These are phyloP conservation scores for Hanseniaspora vineae DNA, from an alignment of 805 yeast genomes.

Conservation along the genomic window DNA sequence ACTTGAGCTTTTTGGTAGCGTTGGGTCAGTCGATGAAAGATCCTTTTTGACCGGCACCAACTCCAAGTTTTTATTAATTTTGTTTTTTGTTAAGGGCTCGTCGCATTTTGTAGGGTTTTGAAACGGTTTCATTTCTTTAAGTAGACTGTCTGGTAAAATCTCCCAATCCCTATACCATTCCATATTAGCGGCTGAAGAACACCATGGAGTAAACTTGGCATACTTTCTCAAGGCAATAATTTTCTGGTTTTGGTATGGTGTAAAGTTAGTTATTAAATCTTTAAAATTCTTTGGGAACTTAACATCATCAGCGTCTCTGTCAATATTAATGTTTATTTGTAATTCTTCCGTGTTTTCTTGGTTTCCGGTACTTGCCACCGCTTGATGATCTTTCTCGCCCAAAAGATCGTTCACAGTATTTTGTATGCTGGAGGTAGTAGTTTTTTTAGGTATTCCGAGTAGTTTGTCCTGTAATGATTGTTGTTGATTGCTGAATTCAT, in stretches of 20 bases:
- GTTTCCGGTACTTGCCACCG: too few relatives aligned
- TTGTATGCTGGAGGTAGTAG: background rate
- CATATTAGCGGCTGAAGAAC: conserved; percentile 24
- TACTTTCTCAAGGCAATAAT: background rate
- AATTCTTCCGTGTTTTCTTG: background rate
- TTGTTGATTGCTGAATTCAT: background rate
- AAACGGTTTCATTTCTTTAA: conserved; percentile 22
- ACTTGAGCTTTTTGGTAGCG: background rate
- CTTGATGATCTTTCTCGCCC: background rate
- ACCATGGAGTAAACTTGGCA: conserved; percentile 19
- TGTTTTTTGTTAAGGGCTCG: background rate
- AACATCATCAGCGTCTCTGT: background rate
- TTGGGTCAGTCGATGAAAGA: background rate
- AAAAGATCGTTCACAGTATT: background rate
- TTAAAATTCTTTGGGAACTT: background rate
- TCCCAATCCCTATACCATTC: conserved; percentile 26
- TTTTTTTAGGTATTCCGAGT: background rate
- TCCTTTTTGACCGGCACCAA: background rate
- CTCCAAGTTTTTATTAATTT: background rate
- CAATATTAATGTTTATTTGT: background rate
- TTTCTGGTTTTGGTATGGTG: background rate
- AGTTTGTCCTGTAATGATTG: background rate
- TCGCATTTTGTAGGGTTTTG: conserved; percentile 15
- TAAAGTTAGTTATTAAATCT: background rate
- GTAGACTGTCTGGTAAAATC: conserved; percentile 20